phyloP scores from a whole-genome alignment of 1,284 basidiomycete species.

The Ganoderma meredithae region DNA sequence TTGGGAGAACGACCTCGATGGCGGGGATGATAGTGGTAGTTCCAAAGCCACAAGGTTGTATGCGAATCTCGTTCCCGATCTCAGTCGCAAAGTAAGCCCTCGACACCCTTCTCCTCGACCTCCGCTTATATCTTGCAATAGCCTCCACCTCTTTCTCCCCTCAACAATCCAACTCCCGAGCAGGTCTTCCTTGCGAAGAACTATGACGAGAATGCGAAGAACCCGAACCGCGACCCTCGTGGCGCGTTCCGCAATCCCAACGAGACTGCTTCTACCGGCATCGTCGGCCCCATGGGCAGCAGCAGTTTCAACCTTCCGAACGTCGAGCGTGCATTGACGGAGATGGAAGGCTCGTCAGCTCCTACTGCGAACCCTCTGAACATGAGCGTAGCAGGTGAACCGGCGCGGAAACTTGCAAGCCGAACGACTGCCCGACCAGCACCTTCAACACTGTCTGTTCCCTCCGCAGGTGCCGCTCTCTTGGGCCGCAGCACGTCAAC shows the following conservation, averaged over 20 bases:
- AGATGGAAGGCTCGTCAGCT: slow-evolving; percentile 74
- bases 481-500: slow-evolving; percentile 29
- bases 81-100: slow-evolving; percentile 67
- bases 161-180: slow-evolving; percentile 83
- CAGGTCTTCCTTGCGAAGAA: slow-evolving; percentile 89
- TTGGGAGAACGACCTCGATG: slow-evolving; percentile 78
- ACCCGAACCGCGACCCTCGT: slow-evolving; percentile 86
- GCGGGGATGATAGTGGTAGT: slow-evolving; percentile 46
- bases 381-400: slow-evolving; percentile 35
- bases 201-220: slow-evolving; percentile 89
- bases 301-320: slow-evolving; percentile 84
- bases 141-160: slow-evolving; percentile 73
- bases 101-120: no score
- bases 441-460: slow-evolving; percentile 36
- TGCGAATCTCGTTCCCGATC: slow-evolving; percentile 70
- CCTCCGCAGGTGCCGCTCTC: slow-evolving; percentile 29
- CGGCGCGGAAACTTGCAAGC: slow-evolving; percentile 34
- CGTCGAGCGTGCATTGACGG: slow-evolving; percentile 85
- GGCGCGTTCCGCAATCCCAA: slow-evolving; percentile 83
- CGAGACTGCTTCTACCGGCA: slow-evolving; percentile 64
- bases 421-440: slow-evolving; percentile 35
- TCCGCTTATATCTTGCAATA: slow-evolving; percentile 37
- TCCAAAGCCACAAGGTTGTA: slow-evolving; percentile 67
- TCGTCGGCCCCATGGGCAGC: slow-evolving; percentile 90
- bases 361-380: slow-evolving; percentile 35